Conservation (phyloP, 2,329 filamentous ascomycete genomes). For the Neurospora sp. region DNA sequence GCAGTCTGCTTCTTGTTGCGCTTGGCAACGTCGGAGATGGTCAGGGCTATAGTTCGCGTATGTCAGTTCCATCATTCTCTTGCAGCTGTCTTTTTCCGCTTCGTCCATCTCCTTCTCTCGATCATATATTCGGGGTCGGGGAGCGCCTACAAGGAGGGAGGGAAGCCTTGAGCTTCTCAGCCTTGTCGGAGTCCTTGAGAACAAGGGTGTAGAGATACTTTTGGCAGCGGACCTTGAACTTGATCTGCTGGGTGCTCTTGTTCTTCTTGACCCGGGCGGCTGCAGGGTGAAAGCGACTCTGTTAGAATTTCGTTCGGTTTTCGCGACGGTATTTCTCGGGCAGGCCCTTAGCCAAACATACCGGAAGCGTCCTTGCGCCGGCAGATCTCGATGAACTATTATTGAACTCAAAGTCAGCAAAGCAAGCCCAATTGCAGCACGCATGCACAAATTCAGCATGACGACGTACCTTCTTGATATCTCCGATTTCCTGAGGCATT, state of each 20-base stretch:
- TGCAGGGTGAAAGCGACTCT: constrained; percentile 25
- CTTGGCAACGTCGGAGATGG: constrained; percentile 44
- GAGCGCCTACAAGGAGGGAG: constrained; percentile 78
- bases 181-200: constrained; percentile 98
- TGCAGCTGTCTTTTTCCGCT: neutral
- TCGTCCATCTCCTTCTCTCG: neutral
- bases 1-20: constrained; percentile 21
- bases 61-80: constrained; percentile 7
- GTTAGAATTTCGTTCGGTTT: constrained; percentile 11
- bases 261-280: constrained; percentile 95
- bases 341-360: constrained; percentile 45
- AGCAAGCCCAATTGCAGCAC: neutral
- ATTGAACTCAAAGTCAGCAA: constrained; percentile 12
- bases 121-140: neutral
- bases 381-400: constrained; percentile 99
- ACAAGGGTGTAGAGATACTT: constrained; percentile 95
- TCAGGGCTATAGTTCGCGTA: constrained; percentile 31
- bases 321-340: neutral
- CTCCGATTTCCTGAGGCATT: constrained; percentile 97
- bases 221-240: constrained; percentile 99
- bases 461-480: constrained; percentile 72
- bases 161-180: constrained; percentile 99
- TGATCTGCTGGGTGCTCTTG: constrained; percentile 82
- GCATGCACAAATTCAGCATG: neutral
- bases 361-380: constrained; percentile 98